phyloP scores from a whole-genome alignment of 78 protist species.

The Protostelium mycophagum region DNA sequence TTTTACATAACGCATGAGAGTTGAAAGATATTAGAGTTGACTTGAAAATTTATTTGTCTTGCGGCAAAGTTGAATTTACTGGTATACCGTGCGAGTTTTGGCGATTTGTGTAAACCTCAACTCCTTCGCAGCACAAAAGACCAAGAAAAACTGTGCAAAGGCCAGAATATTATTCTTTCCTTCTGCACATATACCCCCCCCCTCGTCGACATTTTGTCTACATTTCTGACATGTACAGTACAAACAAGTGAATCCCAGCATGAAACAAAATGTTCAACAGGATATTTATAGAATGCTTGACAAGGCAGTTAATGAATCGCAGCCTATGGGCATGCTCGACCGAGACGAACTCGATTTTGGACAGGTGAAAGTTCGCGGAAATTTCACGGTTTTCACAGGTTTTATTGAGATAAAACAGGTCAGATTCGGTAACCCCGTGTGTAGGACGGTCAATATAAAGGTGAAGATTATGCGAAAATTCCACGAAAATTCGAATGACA shows the following conservation, averaged over 20 bases:
- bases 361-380: neutral
- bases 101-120: too few species aligned
- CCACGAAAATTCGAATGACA: slow-evolving; percentile 77
- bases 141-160: too few species aligned
- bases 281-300: neutral
- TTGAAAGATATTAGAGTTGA: too few species aligned
- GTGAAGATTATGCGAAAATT: slow-evolving; percentile 33
- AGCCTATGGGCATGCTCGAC: neutral
- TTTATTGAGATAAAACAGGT: neutral
- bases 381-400: neutral
- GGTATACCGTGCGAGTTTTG: too few species aligned
- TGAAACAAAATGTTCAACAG: neutral
- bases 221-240: too few species aligned
- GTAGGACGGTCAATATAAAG: slow-evolving; percentile 18
- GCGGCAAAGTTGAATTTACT: too few species aligned
- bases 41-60: too few species aligned
- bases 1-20: too few species aligned
- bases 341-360: neutral
- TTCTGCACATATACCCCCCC: too few species aligned
- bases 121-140: too few species aligned
- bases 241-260: neutral
- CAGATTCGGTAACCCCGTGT: slow-evolving; percentile 40
- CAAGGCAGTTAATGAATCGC: neutral
- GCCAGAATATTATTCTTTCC: too few species aligned
- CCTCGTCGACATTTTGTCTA: too few species aligned